Base-by-base conservation (phyloP, 202 grass and related monocot species). In the Alloteropsis angusta region DNA sequence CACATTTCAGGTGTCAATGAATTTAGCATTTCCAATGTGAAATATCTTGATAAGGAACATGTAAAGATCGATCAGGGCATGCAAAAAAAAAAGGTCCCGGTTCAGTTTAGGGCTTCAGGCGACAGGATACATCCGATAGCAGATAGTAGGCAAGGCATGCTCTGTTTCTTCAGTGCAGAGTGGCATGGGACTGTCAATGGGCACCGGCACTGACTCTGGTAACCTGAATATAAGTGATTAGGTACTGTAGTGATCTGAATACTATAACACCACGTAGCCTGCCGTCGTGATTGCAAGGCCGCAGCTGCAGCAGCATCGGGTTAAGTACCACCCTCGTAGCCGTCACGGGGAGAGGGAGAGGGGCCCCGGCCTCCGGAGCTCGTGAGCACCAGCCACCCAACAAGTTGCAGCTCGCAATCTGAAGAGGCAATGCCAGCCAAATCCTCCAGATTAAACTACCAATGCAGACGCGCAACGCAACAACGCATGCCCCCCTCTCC, bases 401-500 rank as follows among this genome's bases (percentile, higher is more conserved):
- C 58, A 50, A 59, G 23, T 64, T 56, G 68, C 55, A 23, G 59
- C 73, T 52, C 48, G 56, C 25, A 35, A 41, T 65, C 53, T 39
- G 78, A 44, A 23, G 18, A 71, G 28, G 49, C 54, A 43, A 75
- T 23, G 45, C 63, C 64, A 54, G 46, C 72, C 64, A 77, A 56
- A 38, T 37, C 63, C 8, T 2, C 12, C 41, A 23, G 22, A 74
- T 68, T 79, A 44, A 67, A 79, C 71, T 68, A 75, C 11, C 60
- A 44, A 10, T 63, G 61, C 11, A 80, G 62, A 74, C n/a, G 76
- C 60, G n/a, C 35, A 54, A 79, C 14, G 44, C 37, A 70, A 84
- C 75, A 75, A 74, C 45, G 58, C 79, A 55, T n/a, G n/a, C n/a
- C n/a, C n/a, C n/a, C n/a, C n/a, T n/a, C 85, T 79, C 50, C 54